Evolutionary conservation across 176 grass and related monocot genomes (phyloP), one percentile per base, ranked within the genome.

Genomic region (Juncus inflexus): DNA sequence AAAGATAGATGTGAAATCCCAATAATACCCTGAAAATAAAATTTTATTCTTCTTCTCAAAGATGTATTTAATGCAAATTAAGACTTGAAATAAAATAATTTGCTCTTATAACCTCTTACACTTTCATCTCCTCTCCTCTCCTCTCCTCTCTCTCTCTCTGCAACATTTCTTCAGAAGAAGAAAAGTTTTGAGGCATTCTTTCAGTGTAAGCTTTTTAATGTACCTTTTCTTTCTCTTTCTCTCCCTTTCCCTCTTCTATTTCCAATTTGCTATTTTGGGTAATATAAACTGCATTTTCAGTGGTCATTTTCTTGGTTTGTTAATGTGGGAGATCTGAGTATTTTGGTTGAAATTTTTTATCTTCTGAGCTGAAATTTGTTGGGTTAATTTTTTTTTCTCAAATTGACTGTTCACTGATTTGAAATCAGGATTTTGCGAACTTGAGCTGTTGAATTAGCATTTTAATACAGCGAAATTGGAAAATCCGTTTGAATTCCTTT

Each of bases 151-250:
- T 56, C 66, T 66, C 64, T 64, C 50, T 52, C 60, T 42, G 52
- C 16, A 55, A 62, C 37, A 38, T 62, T 36, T 78, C 35, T 47
- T 61, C 40, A 53, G 42, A 36, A 56, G 63, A 74, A 35, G 58
- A 74, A 80, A 80, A 74, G 69, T 69, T 74, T 35, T 37, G 55
- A 66, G 66, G 69, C 78, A 74, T 74, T 58, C 35, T 61, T 66
- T 53, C 58, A 65, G 74, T 67, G 70, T 60, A 71, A 52, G 70
- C 43, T 65, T 64, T 74, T 80, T 80, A 66, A 55, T 64, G 78
- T 80, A 74, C 78, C 61, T 49, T 7, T 28, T 28, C 61, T 49
- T 7, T 51, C 62, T 28, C 61, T 49, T 7, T 51, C 62, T 69
- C 52, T 59, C 64, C 50, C 60, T 63, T 15, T 77, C n/a, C 67